Evolutionary conservation across 140 eudicot genomes (phyloP), one percentile per base, ranked within the genome.

Genomic region (Ambrosia hybrid): DNA sequence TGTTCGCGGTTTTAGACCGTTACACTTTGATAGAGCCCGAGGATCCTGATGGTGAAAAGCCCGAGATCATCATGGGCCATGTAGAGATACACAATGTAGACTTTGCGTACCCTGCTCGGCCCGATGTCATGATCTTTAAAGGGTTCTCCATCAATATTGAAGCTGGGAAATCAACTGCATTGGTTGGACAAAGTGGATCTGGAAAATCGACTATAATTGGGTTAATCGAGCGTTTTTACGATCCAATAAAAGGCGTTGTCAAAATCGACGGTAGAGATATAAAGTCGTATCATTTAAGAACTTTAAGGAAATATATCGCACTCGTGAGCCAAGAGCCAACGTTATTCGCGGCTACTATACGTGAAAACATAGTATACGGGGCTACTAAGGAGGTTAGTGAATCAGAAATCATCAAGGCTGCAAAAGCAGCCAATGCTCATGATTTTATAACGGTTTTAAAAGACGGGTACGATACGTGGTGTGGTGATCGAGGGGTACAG

Each of bases 241-340:
- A 88, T 15, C 95, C 95, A 0, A 2, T 74, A 11, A 79, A 70
- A 57, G 95, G 95, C 0, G 59, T 68, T 2, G 84, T 88, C 9
- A 85, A 83, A 74, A 69, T 88, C 0, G 95, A 88, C 52, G 91
- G 95, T 3, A 70, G 75, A 66, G 91, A 88, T 62, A 76, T 88
- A 73, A 79, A 73, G 62, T 78, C 87, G 0, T 88, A 88, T 73
- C 81, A 88, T 59, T 79, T 88, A 30, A 71, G 87, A 75, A 78
- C 84, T 36, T 43, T 88, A 65, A 73, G 95, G 72, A 83, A 85
- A 68, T 83, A 85, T 63, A 83, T 88, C 10, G 88, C 91, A 10
- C 79, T 88, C 2, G 95, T 88, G 45, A 88, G 91, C 71, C 95
- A 88, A 79, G 95, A 88, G 68, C 95, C 95, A 1, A 69, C 87